Evolutionary conservation across 371 early-diverging fungal species (phyloP).

Genomic region (Mucor saturninus): DNA sequence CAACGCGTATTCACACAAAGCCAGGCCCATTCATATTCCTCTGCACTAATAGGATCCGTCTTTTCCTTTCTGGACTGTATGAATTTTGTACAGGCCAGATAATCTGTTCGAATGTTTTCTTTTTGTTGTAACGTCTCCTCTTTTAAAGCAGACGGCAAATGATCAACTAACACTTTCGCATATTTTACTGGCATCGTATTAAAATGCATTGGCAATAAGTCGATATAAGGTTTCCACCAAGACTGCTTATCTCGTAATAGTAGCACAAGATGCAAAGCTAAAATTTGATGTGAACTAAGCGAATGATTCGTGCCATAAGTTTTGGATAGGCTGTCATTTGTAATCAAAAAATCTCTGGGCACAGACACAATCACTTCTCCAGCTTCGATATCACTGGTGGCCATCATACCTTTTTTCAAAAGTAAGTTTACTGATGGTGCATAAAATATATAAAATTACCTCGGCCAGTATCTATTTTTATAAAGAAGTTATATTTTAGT

Average conservation of each 20-base stretch:
- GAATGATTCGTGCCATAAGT: constrained; percentile 36
- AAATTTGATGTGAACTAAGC: constrained; percentile 55
- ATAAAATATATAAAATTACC: constrained; percentile 27
- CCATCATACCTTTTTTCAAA: constrained; percentile 58
- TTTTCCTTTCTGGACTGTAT: constrained; percentile 33
- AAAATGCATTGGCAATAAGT: constrained; percentile 60
- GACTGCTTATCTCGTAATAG: constrained; percentile 46
- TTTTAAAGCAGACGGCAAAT: constrained; percentile 49
- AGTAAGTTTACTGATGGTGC: not conserved
- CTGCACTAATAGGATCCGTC: not conserved
- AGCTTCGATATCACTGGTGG: constrained; percentile 59
- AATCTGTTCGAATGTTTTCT: constrained; percentile 53
- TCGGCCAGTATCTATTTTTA: constrained; percentile 58
- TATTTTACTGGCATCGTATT: constrained; percentile 67
- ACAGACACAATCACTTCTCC: constrained; percentile 66
- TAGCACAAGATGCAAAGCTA: constrained; percentile 55
- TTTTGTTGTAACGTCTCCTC: constrained; percentile 54
- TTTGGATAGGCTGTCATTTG: constrained; percentile 41
- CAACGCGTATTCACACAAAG: constrained; percentile 70
- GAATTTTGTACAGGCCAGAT: constrained; percentile 40
- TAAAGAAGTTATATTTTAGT: constrained; percentile 5
- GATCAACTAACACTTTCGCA: constrained; percentile 37
- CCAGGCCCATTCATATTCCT: constrained; percentile 68
- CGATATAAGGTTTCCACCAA: constrained; percentile 61
- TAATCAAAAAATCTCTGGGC: constrained; percentile 56